Base-by-base conservation (phyloP, 495 filamentous ascomycete genomes). In the Aspergillus sclerotioniger region DNA sequence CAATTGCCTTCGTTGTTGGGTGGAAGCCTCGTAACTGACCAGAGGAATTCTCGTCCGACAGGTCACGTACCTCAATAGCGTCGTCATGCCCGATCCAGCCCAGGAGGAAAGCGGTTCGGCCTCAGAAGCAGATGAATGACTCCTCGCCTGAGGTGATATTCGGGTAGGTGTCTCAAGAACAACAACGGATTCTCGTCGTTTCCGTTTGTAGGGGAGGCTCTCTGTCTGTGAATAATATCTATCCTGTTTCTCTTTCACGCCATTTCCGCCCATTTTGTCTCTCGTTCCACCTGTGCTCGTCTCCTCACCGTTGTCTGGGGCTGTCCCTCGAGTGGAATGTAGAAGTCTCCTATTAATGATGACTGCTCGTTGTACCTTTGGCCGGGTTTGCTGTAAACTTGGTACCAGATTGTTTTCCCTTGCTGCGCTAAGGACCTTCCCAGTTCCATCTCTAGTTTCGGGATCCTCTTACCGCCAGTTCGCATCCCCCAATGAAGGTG, bases 61-160 rank as follows among this genome's bases (percentile, higher is more conserved):
- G 84, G 76, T 87, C 32, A 80, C 81, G 53, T 84, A 81, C 71
- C 74, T 87, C 35, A 87, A 87, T 58, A 80, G 76, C 58, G 76
- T 85, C 25, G 82, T 87, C 56, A 86, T 84, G 85, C 87, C 87
- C 20, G 86, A 90, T 68, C 59, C 61, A 17, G 52, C 32, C 21
- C 51, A 49, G 8, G 41, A 58, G 29, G 58, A 60, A 21, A 32
- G 32, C 47, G 57, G 45, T 39, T 46, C 44, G 21, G 60, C 45
- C 29, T 63, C 63, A 15, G 64, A 65, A 8, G 52, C 47, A 10
- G 60, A 66, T 13, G 52, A 57, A 3, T 50, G 44, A 16, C 31
- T n/a, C 37, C 8, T 6, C 13, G 49, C 49, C 51, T 31, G 37
- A 58, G 16, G 44, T 29, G 52, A 25, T 19, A 21, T 43, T 35